Base-by-base conservation (phyloP, 179 eudicot genomes). In the Spergularia azorica region DNA sequence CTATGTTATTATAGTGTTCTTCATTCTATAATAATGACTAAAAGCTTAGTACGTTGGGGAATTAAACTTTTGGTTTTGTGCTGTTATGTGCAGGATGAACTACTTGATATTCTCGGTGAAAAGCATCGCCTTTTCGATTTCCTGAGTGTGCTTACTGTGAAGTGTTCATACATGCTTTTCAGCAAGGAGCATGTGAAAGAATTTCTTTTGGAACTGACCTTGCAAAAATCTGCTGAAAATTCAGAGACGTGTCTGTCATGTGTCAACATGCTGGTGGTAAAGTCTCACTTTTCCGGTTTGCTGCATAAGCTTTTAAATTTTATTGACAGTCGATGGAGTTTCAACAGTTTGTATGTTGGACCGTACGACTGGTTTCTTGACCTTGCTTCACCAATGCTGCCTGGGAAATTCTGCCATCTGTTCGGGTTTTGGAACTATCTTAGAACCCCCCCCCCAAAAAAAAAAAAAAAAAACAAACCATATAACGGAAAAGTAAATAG, bases 201-300 rank as follows among this genome's bases (percentile, higher is more conserved):
- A 86, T 80, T 94, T 77, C 87, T 96, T 72, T 76, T 75, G 66
- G 96, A 87, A 82, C 86, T 85, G 67, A 86, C 84, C 55, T 57
- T 70, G 15, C 96, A 87, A 63, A 90, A 90, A 85, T 83, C 97
- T 75, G 79, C 86, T 77, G 93, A 79, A 80, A 79, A 76, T 72
- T 77, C 86, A 48, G 82, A 90, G 73, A 63, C 79, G 71, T 87
- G 88, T 80, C 75, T 86, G 84, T 87, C 98, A 77, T 92, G 98
- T 93, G 91, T 91, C 87, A 88, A 92, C 83, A 84, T 92, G 76
- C 91, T 96, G 76, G 99, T 92, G 98, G 99, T 96, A 89, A 84
- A 80, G 15, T 85, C 67, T 46, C 75, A 13, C 71, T 71, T 32
- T 26, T 66, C 60, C 46, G 11, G 32, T 39, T 58, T n/a, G 38